Evolutionary conservation across 768 basidiomycete species (phyloP).

Genomic region (Dacryopinax primogenitus): DNA sequence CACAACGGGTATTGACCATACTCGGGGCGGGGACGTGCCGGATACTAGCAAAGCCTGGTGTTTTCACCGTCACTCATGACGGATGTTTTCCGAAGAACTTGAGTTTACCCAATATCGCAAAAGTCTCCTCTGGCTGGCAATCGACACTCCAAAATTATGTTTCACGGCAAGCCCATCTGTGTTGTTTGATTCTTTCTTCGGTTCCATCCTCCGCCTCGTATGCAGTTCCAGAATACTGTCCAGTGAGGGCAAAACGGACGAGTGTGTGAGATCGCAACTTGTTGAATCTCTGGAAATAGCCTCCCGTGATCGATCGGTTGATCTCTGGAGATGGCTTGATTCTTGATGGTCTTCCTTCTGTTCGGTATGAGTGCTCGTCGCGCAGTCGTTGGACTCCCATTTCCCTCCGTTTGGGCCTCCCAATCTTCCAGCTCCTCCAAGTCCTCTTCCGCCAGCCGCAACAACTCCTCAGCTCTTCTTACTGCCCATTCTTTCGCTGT

Average conservation of each 20-base stretch:
- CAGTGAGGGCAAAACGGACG: conserved; percentile 3
- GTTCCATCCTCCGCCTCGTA: conserved; percentile 56
- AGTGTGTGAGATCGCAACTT: background rate
- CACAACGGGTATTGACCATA: conserved; percentile 31
- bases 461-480: conserved; percentile 37
- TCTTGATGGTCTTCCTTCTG: too few species aligned
- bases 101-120: conserved; percentile 50
- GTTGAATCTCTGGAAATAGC: background rate
- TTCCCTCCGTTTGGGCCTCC: conserved; percentile 8
- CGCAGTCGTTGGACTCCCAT: background rate
- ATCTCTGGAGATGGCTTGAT: too few species aligned
- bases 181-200: conserved; percentile 22
- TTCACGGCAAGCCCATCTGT: conserved; percentile 25
- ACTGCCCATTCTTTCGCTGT: conserved; percentile 38
- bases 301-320: background rate
- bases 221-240: conserved; percentile 42
- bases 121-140: conserved; percentile 69
- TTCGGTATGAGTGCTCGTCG: too few species aligned
- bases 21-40: conserved; percentile 39
- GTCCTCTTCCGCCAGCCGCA: conserved; percentile 31
- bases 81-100: background rate
- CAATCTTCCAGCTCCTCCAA: conserved; percentile 11
- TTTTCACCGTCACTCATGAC: conserved; percentile 9
- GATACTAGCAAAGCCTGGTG: conserved; percentile 40
- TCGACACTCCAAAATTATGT: conserved; percentile 49